Base-by-base conservation (phyloP, 148 eudicot species). In the Nyssa sinensis region DNA sequence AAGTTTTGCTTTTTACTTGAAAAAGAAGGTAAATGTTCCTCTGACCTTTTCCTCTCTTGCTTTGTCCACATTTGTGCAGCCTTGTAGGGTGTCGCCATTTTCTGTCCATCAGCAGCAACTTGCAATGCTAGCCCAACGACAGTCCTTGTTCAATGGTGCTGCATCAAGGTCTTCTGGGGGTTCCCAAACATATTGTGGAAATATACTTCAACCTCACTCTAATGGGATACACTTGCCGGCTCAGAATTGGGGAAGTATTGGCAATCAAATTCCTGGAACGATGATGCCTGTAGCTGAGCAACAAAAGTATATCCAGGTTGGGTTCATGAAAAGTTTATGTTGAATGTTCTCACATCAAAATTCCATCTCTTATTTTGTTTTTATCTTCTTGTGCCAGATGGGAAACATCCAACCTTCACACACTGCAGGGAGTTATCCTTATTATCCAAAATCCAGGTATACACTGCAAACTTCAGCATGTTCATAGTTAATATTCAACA, bases 381-480 rank as follows among this genome's bases (percentile, higher is more conserved):
- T n/a, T 14, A 17, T 58, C 33, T 55, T 47, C 31, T 62, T 72
- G 30, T 82, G 47, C 51, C 83, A 90, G 91, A 79, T 81, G 74
- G 84, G 83, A 44, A 76, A 77, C 51, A 59, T 53, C 31, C 86
- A 76, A 64, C 77, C 83, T 33, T 58, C 78, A 65, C 79, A 66
- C 58, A 29, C 53, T 31, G 23, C 67, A 0, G 62, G 62, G 8
- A 77, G 61, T 77, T 64, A 55, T 35, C 57, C 75, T 77, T 61
- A 72, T 68, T 80, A 70, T 75, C 34, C 83, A 67, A 65, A 75
- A 33, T 74, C 82, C 66, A 86, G 95, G 92, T 88, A 83, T 34
- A 61, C 61, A 32, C n/a, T 6, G 17, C 60, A 19, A 6, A 59
- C 25, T 61, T 61, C 55, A 25, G 27, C 29, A 3, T 39, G 34